These are phyloP conservation scores for Cryptococcus sp. DNA, from an alignment of 1,284 basidiomycete species.

Conservation along the genomic window DNA sequence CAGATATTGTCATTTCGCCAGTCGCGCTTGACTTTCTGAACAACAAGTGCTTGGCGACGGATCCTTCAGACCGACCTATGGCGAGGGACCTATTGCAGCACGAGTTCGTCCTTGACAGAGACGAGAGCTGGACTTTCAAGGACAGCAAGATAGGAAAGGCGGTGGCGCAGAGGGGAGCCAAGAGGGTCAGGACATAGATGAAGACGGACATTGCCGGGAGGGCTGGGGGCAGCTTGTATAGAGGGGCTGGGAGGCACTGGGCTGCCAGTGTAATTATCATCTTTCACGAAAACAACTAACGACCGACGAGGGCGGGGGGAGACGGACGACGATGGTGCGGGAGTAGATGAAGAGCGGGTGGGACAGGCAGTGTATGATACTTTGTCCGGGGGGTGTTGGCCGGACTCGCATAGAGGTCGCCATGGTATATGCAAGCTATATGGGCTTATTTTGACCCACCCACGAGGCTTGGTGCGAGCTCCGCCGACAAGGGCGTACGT, in stretches of 20 bases:
- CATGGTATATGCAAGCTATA: neutral
- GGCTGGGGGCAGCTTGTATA: neutral
- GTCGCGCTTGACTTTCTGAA: constrained; percentile 81
- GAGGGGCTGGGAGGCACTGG: neutral
- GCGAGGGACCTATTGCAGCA: constrained; percentile 79
- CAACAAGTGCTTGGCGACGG: constrained; percentile 83
- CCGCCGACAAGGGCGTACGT: neutral
- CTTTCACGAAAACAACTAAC: no score
- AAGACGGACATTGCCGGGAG: neutral
- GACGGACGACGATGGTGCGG: neutral
- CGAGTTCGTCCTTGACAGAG: constrained; percentile 68
- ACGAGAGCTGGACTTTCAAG: constrained; percentile 68
- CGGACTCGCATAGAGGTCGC: neutral
- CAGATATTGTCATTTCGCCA: constrained; percentile 69
- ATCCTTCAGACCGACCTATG: constrained; percentile 80
- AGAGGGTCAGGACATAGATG: constrained; percentile 2
- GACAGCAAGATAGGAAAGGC: constrained; percentile 45
- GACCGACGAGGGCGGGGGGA: no score
- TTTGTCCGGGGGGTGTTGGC: no score
- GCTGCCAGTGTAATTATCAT: no score
- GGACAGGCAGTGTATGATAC: no score
- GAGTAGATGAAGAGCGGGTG: neutral
- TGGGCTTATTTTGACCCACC: neutral
- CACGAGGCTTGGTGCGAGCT: neutral
- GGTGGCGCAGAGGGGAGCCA: constrained; percentile 31